Evolutionary conservation across 371 early-diverging fungal species (phyloP).

Genomic region (Mucor mucedo): DNA sequence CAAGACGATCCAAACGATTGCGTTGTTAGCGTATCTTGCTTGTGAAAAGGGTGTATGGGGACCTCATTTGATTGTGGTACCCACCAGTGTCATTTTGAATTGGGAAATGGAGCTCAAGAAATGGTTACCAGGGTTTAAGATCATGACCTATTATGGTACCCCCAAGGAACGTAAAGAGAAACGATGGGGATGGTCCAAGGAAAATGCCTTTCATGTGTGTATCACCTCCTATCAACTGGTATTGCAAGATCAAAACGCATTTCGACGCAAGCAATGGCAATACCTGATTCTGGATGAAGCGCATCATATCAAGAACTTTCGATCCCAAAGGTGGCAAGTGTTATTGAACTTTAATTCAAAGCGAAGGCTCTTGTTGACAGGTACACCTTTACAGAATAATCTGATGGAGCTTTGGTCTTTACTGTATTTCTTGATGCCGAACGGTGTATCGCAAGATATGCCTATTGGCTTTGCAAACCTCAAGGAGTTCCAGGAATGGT

Average conservation of each 20-base stretch:
- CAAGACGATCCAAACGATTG: slow-evolving; percentile 98
- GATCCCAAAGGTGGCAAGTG: slow-evolving; percentile 93
- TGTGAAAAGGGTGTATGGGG: slow-evolving; percentile 79
- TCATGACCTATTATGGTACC: slow-evolving; percentile 83
- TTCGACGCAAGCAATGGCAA: slow-evolving; percentile 84
- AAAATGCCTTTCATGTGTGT: slow-evolving; percentile 85
- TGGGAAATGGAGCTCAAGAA: slow-evolving; percentile 96
- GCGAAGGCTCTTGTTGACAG: slow-evolving; percentile 86
- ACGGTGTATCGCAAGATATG: slow-evolving; percentile 63
- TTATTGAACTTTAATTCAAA: slow-evolving; percentile 83
- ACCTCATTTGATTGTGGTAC: slow-evolving; percentile 90
- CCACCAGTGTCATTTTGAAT: slow-evolving; percentile 91
- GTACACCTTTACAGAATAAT: slow-evolving; percentile 97
- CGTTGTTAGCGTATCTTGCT: slow-evolving; percentile 77
- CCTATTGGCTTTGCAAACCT: slow-evolving; percentile 81
- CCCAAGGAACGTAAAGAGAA: slow-evolving; percentile 81
- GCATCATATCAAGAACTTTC: slow-evolving; percentile 95
- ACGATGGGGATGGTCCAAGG: slow-evolving; percentile 81
- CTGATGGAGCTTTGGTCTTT: slow-evolving; percentile 94
- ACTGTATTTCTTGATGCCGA: slow-evolving; percentile 93
- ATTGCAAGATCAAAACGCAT: slow-evolving; percentile 76
- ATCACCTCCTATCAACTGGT: slow-evolving; percentile 89
- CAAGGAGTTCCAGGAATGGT: slow-evolving; percentile 91
- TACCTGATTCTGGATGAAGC: slow-evolving; percentile 95
- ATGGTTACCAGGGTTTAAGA: slow-evolving; percentile 90